phyloP scores from a whole-genome alignment of 768 basidiomycete genomes.

The Boletus tomentosulus region DNA sequence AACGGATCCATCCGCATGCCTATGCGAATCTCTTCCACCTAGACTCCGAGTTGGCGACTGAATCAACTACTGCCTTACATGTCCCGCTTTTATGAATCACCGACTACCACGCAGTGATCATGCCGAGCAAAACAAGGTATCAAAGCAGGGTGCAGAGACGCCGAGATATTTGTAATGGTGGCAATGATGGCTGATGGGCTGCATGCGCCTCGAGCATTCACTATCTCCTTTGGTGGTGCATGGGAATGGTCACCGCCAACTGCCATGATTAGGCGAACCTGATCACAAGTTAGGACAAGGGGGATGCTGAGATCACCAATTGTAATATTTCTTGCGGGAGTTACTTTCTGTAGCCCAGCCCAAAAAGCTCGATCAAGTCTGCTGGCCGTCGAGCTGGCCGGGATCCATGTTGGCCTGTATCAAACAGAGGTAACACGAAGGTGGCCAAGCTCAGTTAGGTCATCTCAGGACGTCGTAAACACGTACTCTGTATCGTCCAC shows the following conservation, averaged over 20 bases:
- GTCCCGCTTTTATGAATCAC: not conserved
- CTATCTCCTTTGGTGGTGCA: not conserved
- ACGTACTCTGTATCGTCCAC: not conserved
- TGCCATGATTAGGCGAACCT: no score
- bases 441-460: no score
- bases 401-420: no score
- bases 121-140: not conserved
- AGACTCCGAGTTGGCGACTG: not conserved
- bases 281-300: no score
- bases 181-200: not conserved
- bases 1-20: not conserved
- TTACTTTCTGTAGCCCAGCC: no score
- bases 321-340: no score
- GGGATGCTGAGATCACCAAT: no score
- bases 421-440: no score
- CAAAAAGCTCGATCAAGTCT: no score
- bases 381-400: no score
- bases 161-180: not conserved
- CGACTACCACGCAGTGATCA: not conserved
- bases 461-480: not conserved
- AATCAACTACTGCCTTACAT: not conserved
- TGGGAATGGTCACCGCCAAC: not conserved
- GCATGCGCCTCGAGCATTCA: not conserved
- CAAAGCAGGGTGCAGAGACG: not conserved
- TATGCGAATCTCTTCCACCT: not conserved